Evolutionary conservation across 2,329 filamentous ascomycete genomes (phyloP).

Genomic region (Geoglossum cookeanum): DNA sequence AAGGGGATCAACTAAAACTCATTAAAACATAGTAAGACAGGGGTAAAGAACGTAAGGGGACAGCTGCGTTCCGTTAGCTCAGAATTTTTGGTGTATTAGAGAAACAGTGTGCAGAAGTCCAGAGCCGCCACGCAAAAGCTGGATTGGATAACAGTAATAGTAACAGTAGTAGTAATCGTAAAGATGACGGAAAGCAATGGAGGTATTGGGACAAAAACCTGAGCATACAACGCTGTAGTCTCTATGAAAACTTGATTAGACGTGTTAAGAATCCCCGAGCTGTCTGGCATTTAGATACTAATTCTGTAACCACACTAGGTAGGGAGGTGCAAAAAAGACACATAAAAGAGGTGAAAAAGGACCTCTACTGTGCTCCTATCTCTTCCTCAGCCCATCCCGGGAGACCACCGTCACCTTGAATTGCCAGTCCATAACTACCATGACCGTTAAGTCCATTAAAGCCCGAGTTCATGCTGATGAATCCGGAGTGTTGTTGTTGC

Average conservation of each 20-base stretch:
- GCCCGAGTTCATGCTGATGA: conserved; percentile 38
- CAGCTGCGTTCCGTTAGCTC: not conserved
- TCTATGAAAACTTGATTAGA: not conserved
- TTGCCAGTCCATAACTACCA: conserved; percentile 38
- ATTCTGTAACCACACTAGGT: not conserved
- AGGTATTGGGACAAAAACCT: not conserved
- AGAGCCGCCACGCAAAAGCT: not conserved
- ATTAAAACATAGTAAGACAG: not conserved
- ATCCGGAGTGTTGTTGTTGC: conserved; percentile 24
- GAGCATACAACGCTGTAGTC: not conserved
- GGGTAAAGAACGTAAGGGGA: not conserved
- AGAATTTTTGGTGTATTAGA: not conserved
- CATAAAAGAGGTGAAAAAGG: not conserved
- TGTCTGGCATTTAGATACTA: not conserved
- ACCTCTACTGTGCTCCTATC: conserved; percentile 18
- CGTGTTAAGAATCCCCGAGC: not conserved
- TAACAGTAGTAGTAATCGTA: not conserved
- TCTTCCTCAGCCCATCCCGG: conserved; percentile 52
- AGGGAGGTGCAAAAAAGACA: not conserved
- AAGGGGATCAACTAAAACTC: not conserved
- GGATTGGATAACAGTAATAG: not conserved
- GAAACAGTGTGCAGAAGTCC: not conserved
- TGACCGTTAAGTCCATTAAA: conserved; percentile 28
- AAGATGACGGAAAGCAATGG: not conserved
- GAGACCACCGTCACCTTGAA: conserved; percentile 35